These are phyloP conservation scores for Trichoderma sp. DNA, from an alignment of 2,329 filamentous ascomycete species.

Conservation along the genomic window DNA sequence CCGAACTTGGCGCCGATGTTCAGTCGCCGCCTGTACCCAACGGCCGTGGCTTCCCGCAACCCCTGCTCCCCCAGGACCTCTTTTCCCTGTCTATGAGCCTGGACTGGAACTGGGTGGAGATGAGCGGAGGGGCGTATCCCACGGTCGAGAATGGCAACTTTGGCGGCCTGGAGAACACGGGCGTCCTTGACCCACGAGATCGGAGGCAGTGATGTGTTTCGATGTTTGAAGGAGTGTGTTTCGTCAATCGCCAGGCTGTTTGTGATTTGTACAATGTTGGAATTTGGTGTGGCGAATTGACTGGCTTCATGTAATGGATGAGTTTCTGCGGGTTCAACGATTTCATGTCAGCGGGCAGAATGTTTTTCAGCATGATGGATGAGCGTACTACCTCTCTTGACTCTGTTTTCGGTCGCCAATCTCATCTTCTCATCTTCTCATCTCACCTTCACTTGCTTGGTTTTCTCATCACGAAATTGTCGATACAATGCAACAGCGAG, in stretches of 20 bases:
- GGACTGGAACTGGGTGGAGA: conserved; percentile 80
- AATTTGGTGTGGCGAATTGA: not conserved
- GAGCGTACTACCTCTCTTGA: not conserved
- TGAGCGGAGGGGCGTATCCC: conserved; percentile 66
- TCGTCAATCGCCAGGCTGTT: not conserved
- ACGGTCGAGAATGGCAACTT: conserved; percentile 65
- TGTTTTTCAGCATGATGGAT: conserved; percentile 5
- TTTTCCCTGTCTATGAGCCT: conserved; percentile 96
- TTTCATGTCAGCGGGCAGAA: not conserved
- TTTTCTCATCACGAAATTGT: not conserved
- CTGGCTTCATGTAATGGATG: not conserved
- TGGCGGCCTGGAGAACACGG: conserved; percentile 30
- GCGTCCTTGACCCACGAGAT: conserved; percentile 1
- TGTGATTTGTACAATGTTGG: not conserved
- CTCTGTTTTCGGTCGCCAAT: not conserved
- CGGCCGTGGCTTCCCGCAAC: conserved; percentile 68
- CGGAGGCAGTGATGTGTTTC: not conserved
- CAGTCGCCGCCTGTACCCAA: conserved; percentile 41
- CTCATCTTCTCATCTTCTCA: not conserved
- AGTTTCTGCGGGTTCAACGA: not conserved
- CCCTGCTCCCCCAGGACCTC: conserved; percentile 87
- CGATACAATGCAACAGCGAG: not conserved
- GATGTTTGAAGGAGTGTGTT: not conserved
- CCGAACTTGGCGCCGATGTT: conserved; percentile 46
- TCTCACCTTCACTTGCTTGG: not conserved